Percentiles rank a stretch among this genome's conserved stretches.
phyloP scores from a whole-genome alignment of 495 filamentous ascomycete species.

The Durotheca rogersii region DNA sequence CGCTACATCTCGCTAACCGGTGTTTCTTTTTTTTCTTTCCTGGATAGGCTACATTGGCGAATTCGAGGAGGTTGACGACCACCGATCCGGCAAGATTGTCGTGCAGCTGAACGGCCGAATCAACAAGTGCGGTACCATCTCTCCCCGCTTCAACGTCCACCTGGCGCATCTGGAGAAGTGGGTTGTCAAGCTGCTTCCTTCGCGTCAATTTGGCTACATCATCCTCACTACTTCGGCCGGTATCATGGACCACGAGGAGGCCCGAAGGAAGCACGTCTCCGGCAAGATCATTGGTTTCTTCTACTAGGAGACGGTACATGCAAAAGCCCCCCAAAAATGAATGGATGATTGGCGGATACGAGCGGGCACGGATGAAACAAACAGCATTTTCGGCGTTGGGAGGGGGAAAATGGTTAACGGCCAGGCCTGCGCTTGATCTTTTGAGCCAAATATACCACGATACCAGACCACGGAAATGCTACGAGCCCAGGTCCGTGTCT shows the following conservation, averaged over 20 bases:
- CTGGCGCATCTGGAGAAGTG: conserved; percentile 97
- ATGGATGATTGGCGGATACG: conserved; percentile 22
- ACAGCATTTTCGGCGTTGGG: conserved; percentile 36
- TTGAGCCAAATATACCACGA: conserved; percentile 32
- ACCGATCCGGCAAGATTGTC: conserved; percentile 69
- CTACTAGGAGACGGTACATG: conserved; percentile 61
- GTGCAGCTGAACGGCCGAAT: conserved; percentile 61
- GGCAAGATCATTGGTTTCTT: conserved; percentile 98
- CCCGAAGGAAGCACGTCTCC: conserved; percentile 92
- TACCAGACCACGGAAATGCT: conserved; percentile 36
- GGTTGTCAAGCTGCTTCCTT: conserved; percentile 96
- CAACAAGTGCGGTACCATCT: conserved; percentile 99
- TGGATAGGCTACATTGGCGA: conserved; percentile 94
- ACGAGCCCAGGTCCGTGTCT: conserved; percentile 21
- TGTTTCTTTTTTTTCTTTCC: conserved; percentile 24
- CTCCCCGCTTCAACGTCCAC: conserved; percentile 96
- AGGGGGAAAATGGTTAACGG: conserved; percentile 28
- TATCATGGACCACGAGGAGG: conserved; percentile 99
- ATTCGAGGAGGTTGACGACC: conserved; percentile 99
- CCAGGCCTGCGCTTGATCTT: conserved; percentile 23
- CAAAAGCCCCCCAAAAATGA: conserved; percentile 18
- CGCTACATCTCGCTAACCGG: conserved; percentile 76
- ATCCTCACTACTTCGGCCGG: conserved; percentile 97
- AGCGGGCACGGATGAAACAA: conserved; percentile 25
- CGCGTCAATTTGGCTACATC: conserved; percentile 99